phyloP scores from a whole-genome alignment of 2,329 filamentous ascomycete species.

The Diaporthe citri region DNA sequence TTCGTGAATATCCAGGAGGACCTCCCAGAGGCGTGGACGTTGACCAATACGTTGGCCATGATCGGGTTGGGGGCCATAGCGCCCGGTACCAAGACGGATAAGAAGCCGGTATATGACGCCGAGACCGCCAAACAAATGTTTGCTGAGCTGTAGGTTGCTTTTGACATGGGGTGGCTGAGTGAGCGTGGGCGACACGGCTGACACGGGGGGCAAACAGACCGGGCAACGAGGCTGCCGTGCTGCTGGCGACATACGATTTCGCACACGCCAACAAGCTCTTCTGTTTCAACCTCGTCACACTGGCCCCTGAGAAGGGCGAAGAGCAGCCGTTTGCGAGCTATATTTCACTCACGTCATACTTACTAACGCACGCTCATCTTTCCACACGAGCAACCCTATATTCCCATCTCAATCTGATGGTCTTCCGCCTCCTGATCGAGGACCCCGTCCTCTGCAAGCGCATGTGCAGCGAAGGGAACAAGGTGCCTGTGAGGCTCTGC shows the following conservation, averaged over 20 bases:
- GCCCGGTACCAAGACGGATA: constrained; percentile 74
- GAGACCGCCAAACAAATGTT: constrained; percentile 89
- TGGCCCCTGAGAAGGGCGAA: constrained; percentile 71
- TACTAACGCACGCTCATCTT: constrained; percentile 92
- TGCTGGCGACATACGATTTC: constrained; percentile 93
- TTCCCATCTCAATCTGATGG: constrained; percentile 86
- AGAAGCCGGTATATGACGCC: constrained; percentile 73
- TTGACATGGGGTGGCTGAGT: not conserved
- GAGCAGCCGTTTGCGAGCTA: constrained; percentile 85
- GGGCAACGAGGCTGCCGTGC: constrained; percentile 79
- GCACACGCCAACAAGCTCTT: constrained; percentile 95
- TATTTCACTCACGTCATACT: constrained; percentile 90
- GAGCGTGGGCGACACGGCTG: not conserved
- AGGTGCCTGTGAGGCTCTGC: constrained; percentile 82
- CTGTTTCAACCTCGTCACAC: constrained; percentile 83
- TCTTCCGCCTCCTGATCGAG: constrained; percentile 87
- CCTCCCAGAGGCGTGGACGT: constrained; percentile 87
- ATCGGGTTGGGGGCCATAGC: constrained; percentile 85
- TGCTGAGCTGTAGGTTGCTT: constrained; percentile 74
- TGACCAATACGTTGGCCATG: constrained; percentile 84
- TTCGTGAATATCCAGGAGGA: constrained; percentile 93
- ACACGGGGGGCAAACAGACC: constrained; percentile 66
- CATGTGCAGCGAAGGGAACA: constrained; percentile 84
- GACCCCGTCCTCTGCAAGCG: constrained; percentile 85
- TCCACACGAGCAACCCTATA: constrained; percentile 84